These are phyloP conservation scores for Drechmeria coniospora DNA, from an alignment of 2,329 filamentous ascomycete genomes.

Conservation along the genomic window DNA sequence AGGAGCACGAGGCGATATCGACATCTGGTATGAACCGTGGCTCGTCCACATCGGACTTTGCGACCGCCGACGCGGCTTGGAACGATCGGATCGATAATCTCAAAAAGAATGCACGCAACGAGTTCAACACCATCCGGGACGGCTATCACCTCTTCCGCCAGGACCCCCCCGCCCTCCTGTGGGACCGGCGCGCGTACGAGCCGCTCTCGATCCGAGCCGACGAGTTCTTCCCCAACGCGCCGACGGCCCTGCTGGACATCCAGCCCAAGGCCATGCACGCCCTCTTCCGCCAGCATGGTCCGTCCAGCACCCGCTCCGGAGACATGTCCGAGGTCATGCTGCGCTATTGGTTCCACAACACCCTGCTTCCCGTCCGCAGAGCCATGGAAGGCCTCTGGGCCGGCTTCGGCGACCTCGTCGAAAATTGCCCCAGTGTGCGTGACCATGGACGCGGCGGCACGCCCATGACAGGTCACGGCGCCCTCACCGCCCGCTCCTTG, in stretches of 20 bases:
- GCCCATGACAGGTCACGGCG: constrained; percentile 20
- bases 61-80: constrained; percentile 17
- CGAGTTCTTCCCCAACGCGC: constrained; percentile 53
- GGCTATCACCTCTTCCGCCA: constrained; percentile 36
- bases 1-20: constrained; percentile 14
- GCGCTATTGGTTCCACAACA: constrained; percentile 25
- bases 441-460: constrained; percentile 33
- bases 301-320: constrained; percentile 22
- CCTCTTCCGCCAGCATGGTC: constrained; percentile 30
- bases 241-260: constrained; percentile 48
- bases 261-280: constrained; percentile 40
- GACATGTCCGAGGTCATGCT: constrained; percentile 37
- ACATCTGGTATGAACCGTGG: constrained; percentile 6
- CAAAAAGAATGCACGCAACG: constrained; percentile 16
- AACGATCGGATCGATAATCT: constrained; percentile 16
- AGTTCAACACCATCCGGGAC: constrained; percentile 30
- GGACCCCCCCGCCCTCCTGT: constrained; percentile 38
- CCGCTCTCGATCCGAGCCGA: constrained; percentile 40
- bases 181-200: constrained; percentile 58
- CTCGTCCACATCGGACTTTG: constrained; percentile 10
- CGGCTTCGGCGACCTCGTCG: constrained; percentile 39
- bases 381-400: constrained; percentile 39
- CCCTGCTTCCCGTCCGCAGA: constrained; percentile 26
- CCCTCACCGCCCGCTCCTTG: constrained; percentile 31
- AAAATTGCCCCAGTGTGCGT: constrained; percentile 29